Percentiles rank a stretch among this genome's conserved stretches.
These are phyloP conservation scores for Colletotrichum phormii DNA, from an alignment of 2,329 filamentous ascomycete genomes.

Conservation along the genomic window DNA sequence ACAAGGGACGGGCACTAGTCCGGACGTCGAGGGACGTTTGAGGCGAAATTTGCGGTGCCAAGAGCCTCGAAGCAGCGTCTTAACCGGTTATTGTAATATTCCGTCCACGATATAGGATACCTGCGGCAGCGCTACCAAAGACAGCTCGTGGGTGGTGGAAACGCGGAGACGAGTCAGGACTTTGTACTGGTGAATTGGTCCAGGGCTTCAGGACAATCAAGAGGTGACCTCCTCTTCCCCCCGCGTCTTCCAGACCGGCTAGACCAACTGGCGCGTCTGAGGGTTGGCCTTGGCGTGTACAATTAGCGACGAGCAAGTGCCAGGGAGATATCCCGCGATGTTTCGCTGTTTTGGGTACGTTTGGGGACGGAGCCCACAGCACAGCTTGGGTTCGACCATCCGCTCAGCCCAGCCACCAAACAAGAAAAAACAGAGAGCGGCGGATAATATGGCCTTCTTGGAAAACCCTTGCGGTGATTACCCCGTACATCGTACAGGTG, in stretches of 20 bases:
- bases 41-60: slow-evolving; percentile 15
- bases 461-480: neutral
- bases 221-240: neutral
- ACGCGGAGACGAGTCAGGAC: slow-evolving; percentile 26
- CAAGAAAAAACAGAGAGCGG: neutral
- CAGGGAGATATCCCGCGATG: slow-evolving; percentile 13
- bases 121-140: slow-evolving; percentile 18
- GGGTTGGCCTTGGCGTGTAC: slow-evolving; percentile 27
- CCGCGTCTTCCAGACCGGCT: slow-evolving; percentile 14
- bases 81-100: slow-evolving; percentile 7
- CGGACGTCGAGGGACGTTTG: neutral
- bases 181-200: neutral
- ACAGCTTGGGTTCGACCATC: slow-evolving; percentile 7
- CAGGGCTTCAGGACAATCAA: neutral
- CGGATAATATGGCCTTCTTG: slow-evolving; percentile 1
- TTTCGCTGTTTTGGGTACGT: slow-evolving; percentile 35
- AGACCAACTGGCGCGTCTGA: slow-evolving; percentile 26
- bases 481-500: neutral
- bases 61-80: neutral
- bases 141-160: slow-evolving; percentile 8
- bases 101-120: slow-evolving; percentile 9
- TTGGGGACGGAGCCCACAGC: slow-evolving; percentile 19
- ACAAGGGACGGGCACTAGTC: neutral
- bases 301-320: slow-evolving; percentile 26
- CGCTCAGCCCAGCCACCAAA: slow-evolving; percentile 21